Percentiles rank a stretch among this genome's conserved stretches.
phyloP scores from a whole-genome alignment of 1,139 yeast genomes.

The Sugiyamaella castrensis region DNA sequence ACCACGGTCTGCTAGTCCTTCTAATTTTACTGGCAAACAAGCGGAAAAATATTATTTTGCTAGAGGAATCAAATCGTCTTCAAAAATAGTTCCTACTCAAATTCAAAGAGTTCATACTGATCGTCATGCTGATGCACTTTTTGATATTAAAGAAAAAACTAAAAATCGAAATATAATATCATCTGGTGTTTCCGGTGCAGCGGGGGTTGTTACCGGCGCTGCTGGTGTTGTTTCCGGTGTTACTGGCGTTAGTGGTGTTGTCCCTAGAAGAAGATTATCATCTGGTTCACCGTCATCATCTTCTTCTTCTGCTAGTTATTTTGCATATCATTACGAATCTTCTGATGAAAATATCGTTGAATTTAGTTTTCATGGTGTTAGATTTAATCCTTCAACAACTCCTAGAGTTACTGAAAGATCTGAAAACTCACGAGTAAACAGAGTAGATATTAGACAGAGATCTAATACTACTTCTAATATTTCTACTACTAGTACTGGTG shows the following conservation, averaged over 20 bases:
- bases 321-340: conserved; percentile 16
- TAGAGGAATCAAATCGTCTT: conserved; percentile 13
- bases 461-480: conserved; percentile 1
- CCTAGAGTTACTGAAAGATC: conserved; percentile 3
- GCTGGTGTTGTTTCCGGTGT: not conserved
- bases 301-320: conserved; percentile 6
- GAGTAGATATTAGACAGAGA: not conserved
- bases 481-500: not conserved
- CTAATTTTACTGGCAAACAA: not conserved
- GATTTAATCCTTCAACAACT: conserved; percentile 13
- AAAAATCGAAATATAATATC: conserved; percentile 1
- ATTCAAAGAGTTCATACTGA: conserved; percentile 23
- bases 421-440: not conserved
- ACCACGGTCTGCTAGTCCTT: not conserved
- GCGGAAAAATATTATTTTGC: conserved; percentile 23
- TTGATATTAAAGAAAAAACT: conserved; percentile 19
- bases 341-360: conserved; percentile 5
- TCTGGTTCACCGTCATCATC: not conserved
- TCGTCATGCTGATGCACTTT: conserved; percentile 25
- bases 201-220: not conserved
- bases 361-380: conserved; percentile 10
- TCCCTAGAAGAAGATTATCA: not conserved
- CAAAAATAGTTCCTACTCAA: conserved; percentile 18
- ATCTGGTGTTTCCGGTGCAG: conserved; percentile 7
- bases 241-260: conserved; percentile 1